These are phyloP conservation scores for Monilinia laxa DNA, from an alignment of 2,329 filamentous ascomycete genomes.

Conservation along the genomic window DNA sequence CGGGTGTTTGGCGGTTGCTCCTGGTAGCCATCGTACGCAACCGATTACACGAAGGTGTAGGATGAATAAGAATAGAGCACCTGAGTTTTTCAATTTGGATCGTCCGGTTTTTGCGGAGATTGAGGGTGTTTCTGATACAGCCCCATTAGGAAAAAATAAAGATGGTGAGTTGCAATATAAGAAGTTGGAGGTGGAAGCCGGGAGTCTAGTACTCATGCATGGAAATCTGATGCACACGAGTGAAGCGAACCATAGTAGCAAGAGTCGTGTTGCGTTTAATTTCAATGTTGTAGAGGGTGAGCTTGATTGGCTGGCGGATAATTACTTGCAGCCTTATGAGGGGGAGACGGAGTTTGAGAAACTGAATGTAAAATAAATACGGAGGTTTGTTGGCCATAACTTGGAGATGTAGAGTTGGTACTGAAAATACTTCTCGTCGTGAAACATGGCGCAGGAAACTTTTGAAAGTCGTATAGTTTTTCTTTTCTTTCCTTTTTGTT, in stretches of 20 bases:
- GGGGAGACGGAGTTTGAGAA: constrained; percentile 12
- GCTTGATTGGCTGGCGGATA: background rate
- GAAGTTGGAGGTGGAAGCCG: constrained; percentile 17
- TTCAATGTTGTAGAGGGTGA: constrained; percentile 14
- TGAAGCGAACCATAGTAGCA: constrained; percentile 12
- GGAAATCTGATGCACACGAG: constrained; percentile 19
- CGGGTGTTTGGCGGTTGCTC: constrained; percentile 11
- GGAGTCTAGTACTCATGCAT: constrained; percentile 18
- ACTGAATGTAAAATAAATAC: background rate
- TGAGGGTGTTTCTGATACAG: background rate
- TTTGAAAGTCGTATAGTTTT: too few species aligned
- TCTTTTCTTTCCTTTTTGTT: too few species aligned
- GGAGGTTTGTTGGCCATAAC: too few species aligned
- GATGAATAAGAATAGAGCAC: background rate
- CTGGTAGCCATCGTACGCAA: background rate
- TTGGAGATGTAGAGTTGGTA: too few species aligned
- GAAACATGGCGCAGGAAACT: too few species aligned
- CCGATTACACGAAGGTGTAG: background rate
- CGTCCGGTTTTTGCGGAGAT: background rate
- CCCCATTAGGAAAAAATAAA: background rate
- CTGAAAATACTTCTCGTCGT: too few species aligned
- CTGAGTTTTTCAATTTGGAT: constrained; percentile 9
- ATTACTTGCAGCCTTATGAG: constrained; percentile 18
- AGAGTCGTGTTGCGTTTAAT: constrained; percentile 15
- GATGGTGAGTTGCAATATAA: background rate